Conservation (phyloP, 2,329 filamentous ascomycete genomes). For the Cladosporium oxysporum region DNA sequence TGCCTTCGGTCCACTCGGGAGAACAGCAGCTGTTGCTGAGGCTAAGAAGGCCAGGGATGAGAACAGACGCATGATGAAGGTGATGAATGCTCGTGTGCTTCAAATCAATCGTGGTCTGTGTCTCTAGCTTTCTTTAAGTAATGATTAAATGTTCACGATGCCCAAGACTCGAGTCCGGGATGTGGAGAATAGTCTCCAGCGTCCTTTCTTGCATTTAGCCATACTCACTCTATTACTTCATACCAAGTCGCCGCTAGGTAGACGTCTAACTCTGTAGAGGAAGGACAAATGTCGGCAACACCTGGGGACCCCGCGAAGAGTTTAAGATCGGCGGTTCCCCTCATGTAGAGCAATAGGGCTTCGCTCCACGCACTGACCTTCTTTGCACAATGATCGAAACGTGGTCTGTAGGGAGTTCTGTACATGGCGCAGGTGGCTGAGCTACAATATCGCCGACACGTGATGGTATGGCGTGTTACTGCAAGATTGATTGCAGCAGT, state of each 20-base stretch:
- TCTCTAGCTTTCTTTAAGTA: neutral
- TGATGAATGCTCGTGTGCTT: neutral
- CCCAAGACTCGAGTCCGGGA: constrained; percentile 8
- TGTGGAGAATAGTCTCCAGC: neutral
- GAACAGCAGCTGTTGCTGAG: constrained; percentile 8
- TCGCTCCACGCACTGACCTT: neutral
- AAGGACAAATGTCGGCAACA: neutral
- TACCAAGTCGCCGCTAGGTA: constrained; percentile 4
- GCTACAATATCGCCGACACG: neutral
- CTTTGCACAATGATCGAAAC: neutral
- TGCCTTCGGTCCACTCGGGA: neutral
- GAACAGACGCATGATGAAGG: constrained; percentile 1
- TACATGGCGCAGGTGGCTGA: neutral
- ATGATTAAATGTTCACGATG: neutral
- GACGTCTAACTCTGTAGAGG: constrained; percentile 1
- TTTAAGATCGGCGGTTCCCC: neutral
- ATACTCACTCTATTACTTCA: constrained; percentile 8
- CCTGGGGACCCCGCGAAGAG: constrained; percentile 9
- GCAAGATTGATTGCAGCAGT: neutral
- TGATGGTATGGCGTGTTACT: neutral
- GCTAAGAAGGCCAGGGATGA: constrained; percentile 3
- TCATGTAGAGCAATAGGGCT: neutral
- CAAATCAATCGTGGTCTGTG: neutral
- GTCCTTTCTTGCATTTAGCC: constrained; percentile 1
- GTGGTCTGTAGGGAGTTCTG: neutral